Conservation (phyloP, 305 asterid genomes). For the Fraxinus albicans region DNA sequence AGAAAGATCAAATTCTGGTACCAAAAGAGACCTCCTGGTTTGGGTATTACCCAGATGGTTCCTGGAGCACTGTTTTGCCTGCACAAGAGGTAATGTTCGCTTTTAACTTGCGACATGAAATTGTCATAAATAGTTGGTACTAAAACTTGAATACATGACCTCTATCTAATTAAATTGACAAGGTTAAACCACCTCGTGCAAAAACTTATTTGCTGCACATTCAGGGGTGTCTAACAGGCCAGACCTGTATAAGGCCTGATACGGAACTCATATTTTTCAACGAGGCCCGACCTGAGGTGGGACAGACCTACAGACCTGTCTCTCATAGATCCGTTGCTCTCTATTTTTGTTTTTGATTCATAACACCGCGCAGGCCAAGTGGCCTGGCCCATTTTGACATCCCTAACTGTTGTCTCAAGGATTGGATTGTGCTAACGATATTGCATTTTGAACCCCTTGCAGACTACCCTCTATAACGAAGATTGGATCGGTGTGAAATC, state of each 20-base stretch:
- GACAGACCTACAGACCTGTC: neutral
- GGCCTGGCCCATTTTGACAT: neutral
- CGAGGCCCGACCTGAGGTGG: neutral
- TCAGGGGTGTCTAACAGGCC: neutral
- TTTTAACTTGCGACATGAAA: neutral
- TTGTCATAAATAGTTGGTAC: neutral
- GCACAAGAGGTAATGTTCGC: constrained; percentile 61
- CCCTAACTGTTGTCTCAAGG: neutral
- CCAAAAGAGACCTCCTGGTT: constrained; percentile 89
- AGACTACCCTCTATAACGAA: constrained; percentile 77
- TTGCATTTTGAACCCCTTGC: constrained; percentile 23
- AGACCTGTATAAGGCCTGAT: neutral
- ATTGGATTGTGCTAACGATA: neutral
- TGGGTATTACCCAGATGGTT: constrained; percentile 80
- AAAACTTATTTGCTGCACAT: neutral
- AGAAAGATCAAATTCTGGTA: constrained; percentile 60
- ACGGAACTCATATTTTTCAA: neutral
- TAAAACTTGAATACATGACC: neutral
- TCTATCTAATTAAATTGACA: neutral
- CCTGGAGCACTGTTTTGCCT: constrained; percentile 60
- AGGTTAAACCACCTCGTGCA: neutral
- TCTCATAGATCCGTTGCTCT: neutral
- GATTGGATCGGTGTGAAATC: constrained; percentile 91
- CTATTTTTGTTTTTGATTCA: neutral
- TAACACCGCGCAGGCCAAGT: neutral